Base-by-base conservation (phyloP, 768 basidiomycete species). In the Botryobasidium botryosum region DNA sequence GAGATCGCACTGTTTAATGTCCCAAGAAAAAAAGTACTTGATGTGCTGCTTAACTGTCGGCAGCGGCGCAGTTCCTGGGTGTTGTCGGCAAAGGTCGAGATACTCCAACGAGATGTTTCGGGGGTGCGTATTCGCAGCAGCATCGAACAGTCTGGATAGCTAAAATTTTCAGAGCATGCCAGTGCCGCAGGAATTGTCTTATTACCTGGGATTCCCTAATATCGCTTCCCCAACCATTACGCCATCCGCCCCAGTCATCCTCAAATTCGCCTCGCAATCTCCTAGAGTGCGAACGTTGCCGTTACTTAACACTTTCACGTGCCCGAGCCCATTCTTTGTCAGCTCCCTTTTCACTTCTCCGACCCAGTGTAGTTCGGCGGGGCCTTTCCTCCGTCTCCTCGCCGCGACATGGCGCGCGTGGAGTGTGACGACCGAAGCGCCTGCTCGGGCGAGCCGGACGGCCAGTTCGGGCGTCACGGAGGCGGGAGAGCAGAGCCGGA, bases 161-260 rank as follows among this genome's bases (percentile, higher is more conserved):
- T 20, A 37, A 25, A 32, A 23, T 20, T 29, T 12, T 28, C 26
- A 31, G 17, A 28, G 28, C 7, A 23, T 20, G 20, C 2, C 32
- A 31, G 1, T 21, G 5, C 12, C 21, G 24, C 10, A 28, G 28
- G 5, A 10, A 24, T 45, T 43, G 8, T 36, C 32, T 21, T 57
- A 67, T 28, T 49, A 83, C 82, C 72, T 75, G 26, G 81, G 80
- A 59, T 86, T 83, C 15, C 70, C 72, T 4, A 83, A 63, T 27
- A 85, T 59, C n/a, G 72, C 70, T 55, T 85, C 82, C 6, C 79
- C 83, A 1, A 84, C 78, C 83, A 86, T 86, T 44, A 78, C 56
- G 6, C 83, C 83, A 52, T 80, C 74, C 35, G 79, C 79, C 13
- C 68, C 64, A 3, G 80, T 81, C 37, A 62, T 62, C 25, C 58